phyloP scores from a whole-genome alignment of 75 land plant species.

The Selaginella tamariscina region DNA sequence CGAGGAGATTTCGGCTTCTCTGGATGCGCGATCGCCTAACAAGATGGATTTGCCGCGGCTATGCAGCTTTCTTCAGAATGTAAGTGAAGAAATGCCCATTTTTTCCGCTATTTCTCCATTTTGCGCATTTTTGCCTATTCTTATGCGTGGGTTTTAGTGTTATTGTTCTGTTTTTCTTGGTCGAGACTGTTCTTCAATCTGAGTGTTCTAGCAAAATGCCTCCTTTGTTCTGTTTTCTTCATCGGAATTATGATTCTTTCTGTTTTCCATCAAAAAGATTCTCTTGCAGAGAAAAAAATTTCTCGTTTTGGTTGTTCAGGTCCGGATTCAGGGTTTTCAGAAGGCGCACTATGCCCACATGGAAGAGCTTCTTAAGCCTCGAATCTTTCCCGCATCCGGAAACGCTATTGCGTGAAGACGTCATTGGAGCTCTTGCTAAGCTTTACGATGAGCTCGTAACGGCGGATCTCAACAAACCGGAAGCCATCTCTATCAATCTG shows the following conservation, averaged over 20 bases:
- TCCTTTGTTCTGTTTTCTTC: no score
- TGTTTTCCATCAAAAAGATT: no score
- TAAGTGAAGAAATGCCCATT: no score
- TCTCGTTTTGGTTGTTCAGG: not conserved
- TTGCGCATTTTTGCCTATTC: no score
- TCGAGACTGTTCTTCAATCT: no score
- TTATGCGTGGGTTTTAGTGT: no score
- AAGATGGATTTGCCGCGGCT: not conserved
- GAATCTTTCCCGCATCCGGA: not conserved
- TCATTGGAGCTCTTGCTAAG: not conserved
- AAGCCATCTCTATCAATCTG: constrained; percentile 2
- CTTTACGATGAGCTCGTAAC: not conserved
- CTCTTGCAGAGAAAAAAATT: not conserved
- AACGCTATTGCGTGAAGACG: not conserved
- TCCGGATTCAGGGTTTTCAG: not conserved
- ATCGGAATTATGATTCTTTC: no score
- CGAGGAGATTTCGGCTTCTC: not conserved
- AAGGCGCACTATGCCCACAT: not conserved
- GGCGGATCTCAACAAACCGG: not conserved
- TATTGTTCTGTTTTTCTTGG: no score
- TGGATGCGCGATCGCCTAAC: not conserved
- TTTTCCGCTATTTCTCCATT: no score
- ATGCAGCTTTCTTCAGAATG: not conserved
- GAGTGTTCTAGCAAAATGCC: no score
- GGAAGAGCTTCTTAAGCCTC: not conserved